Evolutionary conservation across 108 stramenopile species (phyloP).

Genomic region (Nannochloropsis gaditana): DNA sequence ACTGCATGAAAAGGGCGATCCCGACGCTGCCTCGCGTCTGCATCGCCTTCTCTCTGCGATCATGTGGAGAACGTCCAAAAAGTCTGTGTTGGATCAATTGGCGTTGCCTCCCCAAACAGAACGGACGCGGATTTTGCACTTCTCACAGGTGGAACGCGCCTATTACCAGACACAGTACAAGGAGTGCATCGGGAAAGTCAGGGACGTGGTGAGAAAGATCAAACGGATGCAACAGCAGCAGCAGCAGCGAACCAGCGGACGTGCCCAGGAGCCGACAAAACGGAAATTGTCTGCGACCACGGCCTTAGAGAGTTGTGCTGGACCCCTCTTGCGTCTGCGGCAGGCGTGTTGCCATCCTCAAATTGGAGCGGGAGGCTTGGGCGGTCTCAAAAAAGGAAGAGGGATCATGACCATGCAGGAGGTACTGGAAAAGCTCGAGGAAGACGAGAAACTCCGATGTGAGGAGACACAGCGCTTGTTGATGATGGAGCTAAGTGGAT

Average conservation of each 20-base stretch:
- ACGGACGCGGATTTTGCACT: slow-evolving; percentile 22
- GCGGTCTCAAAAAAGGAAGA: neutral
- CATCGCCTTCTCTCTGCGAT: neutral
- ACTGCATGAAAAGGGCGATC: neutral
- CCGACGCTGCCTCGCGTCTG: neutral
- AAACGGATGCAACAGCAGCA: neutral
- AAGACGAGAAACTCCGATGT: neutral
- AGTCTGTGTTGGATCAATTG: slow-evolving; percentile 31
- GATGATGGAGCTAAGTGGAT: neutral
- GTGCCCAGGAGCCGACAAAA: neutral
- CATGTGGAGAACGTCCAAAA: slow-evolving; percentile 43
- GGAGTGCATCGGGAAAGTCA: slow-evolving; percentile 22
- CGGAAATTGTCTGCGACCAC: neutral
- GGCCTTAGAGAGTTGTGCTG: neutral
- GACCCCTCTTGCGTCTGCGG: slow-evolving; percentile 27
- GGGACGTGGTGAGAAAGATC: neutral
- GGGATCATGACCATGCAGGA: neutral
- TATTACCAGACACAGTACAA: slow-evolving; percentile 42
- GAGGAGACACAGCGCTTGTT: slow-evolving; percentile 1
- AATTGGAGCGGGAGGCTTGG: slow-evolving; percentile 30
- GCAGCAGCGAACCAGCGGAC: neutral
- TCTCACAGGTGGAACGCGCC: slow-evolving; percentile 32
- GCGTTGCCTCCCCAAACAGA: slow-evolving; percentile 32
- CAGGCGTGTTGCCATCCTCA: slow-evolving; percentile 49
- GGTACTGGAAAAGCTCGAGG: neutral